Percentiles rank a stretch among this genome's conserved stretches.
Conservation (phyloP, 164 flowering plant species). For the Buxus sempervirens region DNA sequence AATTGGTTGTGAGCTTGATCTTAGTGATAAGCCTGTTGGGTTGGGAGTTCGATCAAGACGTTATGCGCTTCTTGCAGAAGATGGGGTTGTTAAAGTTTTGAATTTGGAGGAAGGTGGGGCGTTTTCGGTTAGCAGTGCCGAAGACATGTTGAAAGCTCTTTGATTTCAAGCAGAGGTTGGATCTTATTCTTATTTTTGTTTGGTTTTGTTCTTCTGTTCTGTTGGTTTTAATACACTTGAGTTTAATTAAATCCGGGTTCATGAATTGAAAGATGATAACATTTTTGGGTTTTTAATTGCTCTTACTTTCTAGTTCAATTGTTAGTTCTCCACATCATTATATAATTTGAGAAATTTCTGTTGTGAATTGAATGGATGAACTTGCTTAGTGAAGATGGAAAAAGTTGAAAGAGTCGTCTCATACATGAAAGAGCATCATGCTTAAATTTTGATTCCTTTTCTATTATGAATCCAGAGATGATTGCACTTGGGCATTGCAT, state of each 20-base stretch:
- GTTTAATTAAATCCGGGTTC: background rate
- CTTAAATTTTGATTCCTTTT: too few species aligned
- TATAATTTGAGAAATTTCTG: background rate
- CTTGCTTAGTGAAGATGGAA: background rate
- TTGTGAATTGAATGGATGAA: background rate
- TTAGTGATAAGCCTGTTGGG: slow-evolving; percentile 60
- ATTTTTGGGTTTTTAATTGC: background rate
- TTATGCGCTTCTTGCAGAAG: slow-evolving; percentile 53
- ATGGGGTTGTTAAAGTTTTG: slow-evolving; percentile 62
- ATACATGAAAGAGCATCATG: too few species aligned
- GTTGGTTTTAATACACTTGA: background rate
- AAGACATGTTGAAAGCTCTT: slow-evolving; percentile 50
- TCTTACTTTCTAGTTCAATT: background rate
- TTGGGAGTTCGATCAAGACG: slow-evolving; percentile 64
- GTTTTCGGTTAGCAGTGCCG: slow-evolving; percentile 54
- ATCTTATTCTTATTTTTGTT: background rate
- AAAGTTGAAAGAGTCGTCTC: background rate
- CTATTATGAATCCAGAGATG: too few species aligned
- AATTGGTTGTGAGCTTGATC: slow-evolving; percentile 52
- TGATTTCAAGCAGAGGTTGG: slow-evolving; percentile 13
- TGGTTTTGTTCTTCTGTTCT: too few species aligned
- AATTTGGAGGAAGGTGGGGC: slow-evolving; percentile 70
- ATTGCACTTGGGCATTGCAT: too few species aligned
- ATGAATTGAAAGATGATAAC: background rate
- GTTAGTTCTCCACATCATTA: background rate